Evolutionary conservation across 2,329 filamentous ascomycete genomes (phyloP).

Genomic region (Gyromitra esculenta): DNA sequence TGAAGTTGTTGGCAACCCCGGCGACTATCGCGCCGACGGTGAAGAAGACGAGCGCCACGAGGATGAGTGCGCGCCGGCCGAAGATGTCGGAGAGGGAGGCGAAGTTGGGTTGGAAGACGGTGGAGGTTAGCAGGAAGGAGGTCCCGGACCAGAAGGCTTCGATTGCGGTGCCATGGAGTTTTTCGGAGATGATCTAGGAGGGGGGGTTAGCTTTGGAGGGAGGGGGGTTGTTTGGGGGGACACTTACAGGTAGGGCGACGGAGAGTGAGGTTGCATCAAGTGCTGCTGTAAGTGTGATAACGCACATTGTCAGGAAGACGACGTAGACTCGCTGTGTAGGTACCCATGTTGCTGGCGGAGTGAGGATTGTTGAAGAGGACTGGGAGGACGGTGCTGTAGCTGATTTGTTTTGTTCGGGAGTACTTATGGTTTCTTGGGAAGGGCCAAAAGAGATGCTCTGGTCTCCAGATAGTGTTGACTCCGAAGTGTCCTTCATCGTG

Average conservation of each 20-base stretch:
- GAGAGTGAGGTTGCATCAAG: conserved; percentile 73
- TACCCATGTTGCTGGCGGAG: conserved; percentile 25
- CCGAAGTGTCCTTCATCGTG: conserved; percentile 17
- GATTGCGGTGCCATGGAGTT: conserved; percentile 66
- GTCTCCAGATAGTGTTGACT: conserved; percentile 9
- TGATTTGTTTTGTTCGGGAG: not conserved
- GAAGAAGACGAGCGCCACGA: conserved; percentile 60
- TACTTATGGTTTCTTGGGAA: not conserved
- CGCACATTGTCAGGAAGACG: conserved; percentile 48
- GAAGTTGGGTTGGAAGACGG: conserved; percentile 68
- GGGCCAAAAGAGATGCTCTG: not conserved
- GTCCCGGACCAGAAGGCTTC: conserved; percentile 78
- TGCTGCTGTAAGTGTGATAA: conserved; percentile 69
- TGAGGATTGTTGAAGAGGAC: conserved; percentile 9
- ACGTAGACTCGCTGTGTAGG: conserved; percentile 43
- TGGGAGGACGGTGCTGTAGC: conserved; percentile 4
- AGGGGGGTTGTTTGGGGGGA: not conserved
- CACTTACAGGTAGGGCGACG: conserved; percentile 66
- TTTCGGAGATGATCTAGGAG: conserved; percentile 64
- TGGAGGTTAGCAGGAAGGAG: conserved; percentile 73
- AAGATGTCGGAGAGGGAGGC: conserved; percentile 62
- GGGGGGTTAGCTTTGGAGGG: not conserved
- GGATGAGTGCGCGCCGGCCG: conserved; percentile 60
- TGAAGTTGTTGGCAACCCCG: conserved; percentile 61
- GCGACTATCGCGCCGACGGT: conserved; percentile 61